phyloP scores from a whole-genome alignment of 148 eudicot species.

The Rhododendron simsii region DNA sequence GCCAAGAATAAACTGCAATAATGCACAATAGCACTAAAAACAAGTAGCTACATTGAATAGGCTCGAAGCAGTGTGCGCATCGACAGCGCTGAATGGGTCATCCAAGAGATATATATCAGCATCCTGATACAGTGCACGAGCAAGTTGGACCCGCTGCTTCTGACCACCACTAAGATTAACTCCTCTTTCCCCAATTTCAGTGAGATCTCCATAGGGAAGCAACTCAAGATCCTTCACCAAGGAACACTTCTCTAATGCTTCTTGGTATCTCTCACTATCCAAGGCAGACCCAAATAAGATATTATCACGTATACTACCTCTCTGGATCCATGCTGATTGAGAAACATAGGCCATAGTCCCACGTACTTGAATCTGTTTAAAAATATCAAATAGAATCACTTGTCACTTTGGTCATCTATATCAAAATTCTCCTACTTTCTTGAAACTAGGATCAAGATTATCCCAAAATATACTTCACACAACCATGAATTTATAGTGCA shows the following conservation, averaged over 20 bases:
- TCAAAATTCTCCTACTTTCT: neutral
- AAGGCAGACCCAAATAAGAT: slow-evolving; percentile 67
- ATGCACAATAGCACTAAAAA: neutral
- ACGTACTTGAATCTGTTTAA: slow-evolving; percentile 54
- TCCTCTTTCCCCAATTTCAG: slow-evolving; percentile 96
- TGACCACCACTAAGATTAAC: slow-evolving; percentile 97
- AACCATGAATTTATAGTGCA: neutral
- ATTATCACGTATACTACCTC: slow-evolving; percentile 76
- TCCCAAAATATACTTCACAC: neutral
- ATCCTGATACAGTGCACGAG: slow-evolving; percentile 87
- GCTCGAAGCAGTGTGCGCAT: slow-evolving; percentile 91
- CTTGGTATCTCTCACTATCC: slow-evolving; percentile 59
- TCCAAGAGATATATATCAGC: slow-evolving; percentile 89
- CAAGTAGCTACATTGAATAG: slow-evolving; percentile 55
- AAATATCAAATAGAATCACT: neutral
- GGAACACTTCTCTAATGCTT: slow-evolving; percentile 65
- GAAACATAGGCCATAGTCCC: slow-evolving; percentile 83
- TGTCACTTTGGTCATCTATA: neutral
- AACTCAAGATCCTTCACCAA: slow-evolving; percentile 78
- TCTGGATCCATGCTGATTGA: slow-evolving; percentile 94
- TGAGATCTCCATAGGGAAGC: slow-evolving; percentile 73
- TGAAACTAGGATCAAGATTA: neutral
- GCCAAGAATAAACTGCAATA: neutral
- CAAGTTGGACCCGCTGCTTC: slow-evolving; percentile 90
- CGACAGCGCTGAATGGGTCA: slow-evolving; percentile 97